Percentiles rank a stretch among this genome's conserved stretches.
phyloP scores from a whole-genome alignment of 1,284 basidiomycete genomes.

The Ganoderma boninense region DNA sequence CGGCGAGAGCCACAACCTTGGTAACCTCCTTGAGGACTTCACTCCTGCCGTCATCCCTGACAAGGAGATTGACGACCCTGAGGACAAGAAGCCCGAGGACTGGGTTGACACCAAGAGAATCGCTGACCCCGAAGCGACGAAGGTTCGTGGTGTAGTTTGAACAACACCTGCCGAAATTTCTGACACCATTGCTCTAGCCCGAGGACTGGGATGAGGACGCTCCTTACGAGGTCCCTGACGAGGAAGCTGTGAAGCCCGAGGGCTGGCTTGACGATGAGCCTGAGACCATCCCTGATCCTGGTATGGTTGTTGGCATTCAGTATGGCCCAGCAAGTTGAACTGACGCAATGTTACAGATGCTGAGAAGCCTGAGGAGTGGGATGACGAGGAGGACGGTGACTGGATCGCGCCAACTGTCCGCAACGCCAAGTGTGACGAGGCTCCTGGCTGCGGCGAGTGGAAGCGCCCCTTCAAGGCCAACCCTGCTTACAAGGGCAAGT shows the following conservation, averaged over 20 bases:
- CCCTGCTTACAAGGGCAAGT: slow-evolving; percentile 95
- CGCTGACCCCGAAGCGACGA: slow-evolving; percentile 84
- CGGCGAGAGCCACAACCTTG: slow-evolving; percentile 82
- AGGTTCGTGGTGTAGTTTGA: slow-evolving; percentile 53
- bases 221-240: slow-evolving; percentile 90
- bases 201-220: slow-evolving; percentile 97
- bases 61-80: slow-evolving; percentile 92
- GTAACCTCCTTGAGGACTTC: slow-evolving; percentile 94
- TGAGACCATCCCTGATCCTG: slow-evolving; percentile 86
- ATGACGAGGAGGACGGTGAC: slow-evolving; percentile 99
- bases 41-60: slow-evolving; percentile 94
- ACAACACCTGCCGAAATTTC: slow-evolving; percentile 12
- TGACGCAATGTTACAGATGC: slow-evolving; percentile 61
- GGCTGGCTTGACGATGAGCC: slow-evolving; percentile 97
- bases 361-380: slow-evolving; percentile 99
- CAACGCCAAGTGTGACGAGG: slow-evolving; percentile 92
- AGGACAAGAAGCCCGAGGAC: slow-evolving; percentile 89
- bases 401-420: slow-evolving; percentile 92
- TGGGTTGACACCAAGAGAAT: slow-evolving; percentile 96
- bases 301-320: slow-evolving; percentile 44
- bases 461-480: slow-evolving; percentile 88
- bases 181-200: slow-evolving; percentile 58
- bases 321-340: no score
- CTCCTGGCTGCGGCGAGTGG: slow-evolving; percentile 95
- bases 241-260: slow-evolving; percentile 89